Evolutionary conservation across 495 filamentous ascomycete species (phyloP), one percentile per base, ranked within the genome.

Genomic region (Jackrogersella minutella): DNA sequence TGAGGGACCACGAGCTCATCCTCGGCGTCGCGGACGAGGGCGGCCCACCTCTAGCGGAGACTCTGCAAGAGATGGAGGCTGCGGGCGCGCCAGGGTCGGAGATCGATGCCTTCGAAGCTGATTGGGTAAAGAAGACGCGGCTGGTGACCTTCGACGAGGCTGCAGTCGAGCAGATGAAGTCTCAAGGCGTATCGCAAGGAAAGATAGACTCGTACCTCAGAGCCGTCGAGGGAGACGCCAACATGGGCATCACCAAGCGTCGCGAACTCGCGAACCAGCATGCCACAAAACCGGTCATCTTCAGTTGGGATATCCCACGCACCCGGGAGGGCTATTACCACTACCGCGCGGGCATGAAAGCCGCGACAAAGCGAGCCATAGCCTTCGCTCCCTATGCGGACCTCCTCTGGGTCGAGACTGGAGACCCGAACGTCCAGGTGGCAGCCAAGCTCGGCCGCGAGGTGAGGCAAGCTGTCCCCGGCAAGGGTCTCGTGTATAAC

Each of bases 321-420:
- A 99, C 95, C 1, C 86, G 95, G 30, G 95, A 99, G 73, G 95
- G 95, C 33, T 95, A 90, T 84, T 98, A 97, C 82, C 95, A 99
- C 79, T 97, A 96, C 84, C 84, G 85, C 13, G 91, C 92, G 6
- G 95, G 95, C 52, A 88, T 97, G 81, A 78, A 82, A 26, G 93
- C 94, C 0, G 95, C 95, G 1, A 97, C 92, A 36, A 97, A 97
- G 79, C 90, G 95, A 56, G 92, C 94, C 1, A 88, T 93, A 60
- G 91, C 88, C 40, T 99, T 96, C 60, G 93, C 86, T 2, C 95
- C 95, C 2, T 97, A 91, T 75, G 93, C 95, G 4, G 95, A 99
- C 74, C 88, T 99, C 4, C 86, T 99, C 16, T 99, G 95, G 95
- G 90, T 98, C 9, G 95, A 99, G 79, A 99, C 95, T 3, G 95